A percentile compares a stretch with the other conserved stretches of the same genome.
phyloP scores from a whole-genome alignment of 768 basidiomycete species.

The Leccinum barrowsii region DNA sequence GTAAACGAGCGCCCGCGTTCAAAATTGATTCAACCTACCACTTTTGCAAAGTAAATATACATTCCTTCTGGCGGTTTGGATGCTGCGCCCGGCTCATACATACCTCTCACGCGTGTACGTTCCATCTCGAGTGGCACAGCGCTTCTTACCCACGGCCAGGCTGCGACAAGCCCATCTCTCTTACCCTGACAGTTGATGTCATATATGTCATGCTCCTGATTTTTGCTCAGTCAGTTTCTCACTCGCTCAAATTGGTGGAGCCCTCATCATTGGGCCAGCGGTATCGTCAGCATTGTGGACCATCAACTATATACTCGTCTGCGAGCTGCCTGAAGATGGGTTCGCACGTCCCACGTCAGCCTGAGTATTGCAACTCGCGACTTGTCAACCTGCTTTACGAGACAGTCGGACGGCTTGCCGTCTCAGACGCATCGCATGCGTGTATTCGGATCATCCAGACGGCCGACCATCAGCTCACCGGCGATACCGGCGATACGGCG shows the following conservation, averaged over 20 bases:
- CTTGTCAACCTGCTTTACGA: conserved; percentile 2
- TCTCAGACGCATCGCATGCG: background rate
- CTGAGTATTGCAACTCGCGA: background rate
- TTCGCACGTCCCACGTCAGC: conserved; percentile 1
- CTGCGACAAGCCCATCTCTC: background rate
- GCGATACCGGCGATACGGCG: background rate
- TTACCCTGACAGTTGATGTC: background rate
- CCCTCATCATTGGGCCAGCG: background rate
- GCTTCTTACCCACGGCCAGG: background rate
- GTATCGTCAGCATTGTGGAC: background rate
- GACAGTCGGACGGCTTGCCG: background rate
- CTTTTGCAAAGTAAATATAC: background rate
- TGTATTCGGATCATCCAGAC: conserved; percentile 1
- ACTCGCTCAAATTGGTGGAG: background rate
- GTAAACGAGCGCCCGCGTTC: background rate
- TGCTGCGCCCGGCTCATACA: background rate
- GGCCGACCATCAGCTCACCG: background rate
- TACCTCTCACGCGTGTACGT: background rate
- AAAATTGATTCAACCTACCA: background rate
- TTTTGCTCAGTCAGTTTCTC: background rate
- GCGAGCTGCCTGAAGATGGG: background rate
- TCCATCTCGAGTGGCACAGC: background rate
- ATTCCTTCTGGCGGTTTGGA: background rate
- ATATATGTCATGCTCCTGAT: background rate
- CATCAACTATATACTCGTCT: background rate